phyloP scores from a whole-genome alignment of 495 filamentous ascomycete genomes.

The Delitschia confertaspora region DNA sequence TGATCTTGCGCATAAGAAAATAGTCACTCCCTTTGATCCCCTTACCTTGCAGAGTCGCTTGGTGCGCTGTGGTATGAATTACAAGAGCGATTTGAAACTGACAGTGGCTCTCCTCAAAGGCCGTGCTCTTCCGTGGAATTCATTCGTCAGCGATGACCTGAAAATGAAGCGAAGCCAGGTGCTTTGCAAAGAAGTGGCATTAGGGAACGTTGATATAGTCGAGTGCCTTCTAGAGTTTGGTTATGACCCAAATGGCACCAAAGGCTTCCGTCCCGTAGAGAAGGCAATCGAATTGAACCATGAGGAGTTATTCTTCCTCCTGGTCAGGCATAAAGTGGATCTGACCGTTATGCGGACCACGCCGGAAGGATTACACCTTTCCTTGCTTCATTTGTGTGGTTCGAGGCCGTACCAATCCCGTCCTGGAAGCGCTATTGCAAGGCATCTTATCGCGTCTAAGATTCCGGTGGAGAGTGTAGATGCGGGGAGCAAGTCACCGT shows the following conservation, averaged over 20 bases:
- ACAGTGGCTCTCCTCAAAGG: not conserved
- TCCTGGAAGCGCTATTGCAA: not conserved
- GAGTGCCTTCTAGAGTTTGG: conserved; percentile 1
- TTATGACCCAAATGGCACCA: conserved; percentile 4
- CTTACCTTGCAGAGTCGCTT: conserved; percentile 3
- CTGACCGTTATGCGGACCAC: not conserved
- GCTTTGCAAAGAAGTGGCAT: conserved; percentile 3
- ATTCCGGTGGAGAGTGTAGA: not conserved
- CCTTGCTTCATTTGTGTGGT: not conserved
- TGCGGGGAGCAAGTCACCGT: not conserved
- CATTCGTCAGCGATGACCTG: not conserved
- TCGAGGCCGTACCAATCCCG: not conserved
- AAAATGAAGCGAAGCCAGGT: not conserved
- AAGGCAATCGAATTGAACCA: not conserved
- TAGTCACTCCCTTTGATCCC: not conserved
- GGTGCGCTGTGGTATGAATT: not conserved
- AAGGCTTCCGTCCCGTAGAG: conserved; percentile 1
- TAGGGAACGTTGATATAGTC: conserved; percentile 4
- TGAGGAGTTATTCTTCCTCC: not conserved
- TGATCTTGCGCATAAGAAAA: conserved; percentile 1
- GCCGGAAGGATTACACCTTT: conserved; percentile 1
- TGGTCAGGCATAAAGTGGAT: not conserved
- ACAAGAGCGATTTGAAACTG: not conserved
- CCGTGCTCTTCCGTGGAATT: not conserved
- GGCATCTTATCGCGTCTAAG: not conserved